Conservation (phyloP, 139 green algal species). For the Gonium pectorale region DNA sequence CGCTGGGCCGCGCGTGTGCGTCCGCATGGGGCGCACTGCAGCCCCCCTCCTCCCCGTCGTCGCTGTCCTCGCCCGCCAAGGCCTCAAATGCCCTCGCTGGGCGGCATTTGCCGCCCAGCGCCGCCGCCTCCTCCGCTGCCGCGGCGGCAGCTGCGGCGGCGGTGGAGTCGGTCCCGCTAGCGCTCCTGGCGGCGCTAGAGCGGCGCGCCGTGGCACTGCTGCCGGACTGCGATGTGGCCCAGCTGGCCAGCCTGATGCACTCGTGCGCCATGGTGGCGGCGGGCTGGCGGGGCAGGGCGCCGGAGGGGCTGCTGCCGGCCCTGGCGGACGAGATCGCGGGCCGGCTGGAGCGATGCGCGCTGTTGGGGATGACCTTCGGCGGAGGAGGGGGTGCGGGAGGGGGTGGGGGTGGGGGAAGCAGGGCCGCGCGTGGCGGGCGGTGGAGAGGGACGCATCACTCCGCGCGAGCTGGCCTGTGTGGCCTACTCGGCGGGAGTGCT, state of each 20-base stretch:
- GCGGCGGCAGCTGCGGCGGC: neutral
- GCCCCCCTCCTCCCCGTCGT: too few relatives aligned
- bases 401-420: neutral
- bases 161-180: neutral
- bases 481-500: constrained; percentile 12
- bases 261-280: neutral
- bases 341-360: neutral
- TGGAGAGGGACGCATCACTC: neutral
- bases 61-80: too few relatives aligned
- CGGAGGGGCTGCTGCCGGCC: neutral
- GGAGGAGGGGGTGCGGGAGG: neutral
- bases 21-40: too few relatives aligned
- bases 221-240: neutral
- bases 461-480: constrained; percentile 21
- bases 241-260: constrained; percentile 7
- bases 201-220: neutral
- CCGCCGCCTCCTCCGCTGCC: neutral
- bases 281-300: neutral
- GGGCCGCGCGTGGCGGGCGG: neutral
- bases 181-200: neutral
- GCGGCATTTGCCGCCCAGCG: too few relatives aligned
- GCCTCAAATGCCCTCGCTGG: too few relatives aligned
- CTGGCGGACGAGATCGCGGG: neutral
- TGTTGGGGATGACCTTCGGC: neutral
- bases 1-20: neutral